A percentile compares a stretch with the other conserved stretches of the same genome.
phyloP scores from a whole-genome alignment of 176 grass and related monocot species.

The Neostapfia colusana region DNA sequence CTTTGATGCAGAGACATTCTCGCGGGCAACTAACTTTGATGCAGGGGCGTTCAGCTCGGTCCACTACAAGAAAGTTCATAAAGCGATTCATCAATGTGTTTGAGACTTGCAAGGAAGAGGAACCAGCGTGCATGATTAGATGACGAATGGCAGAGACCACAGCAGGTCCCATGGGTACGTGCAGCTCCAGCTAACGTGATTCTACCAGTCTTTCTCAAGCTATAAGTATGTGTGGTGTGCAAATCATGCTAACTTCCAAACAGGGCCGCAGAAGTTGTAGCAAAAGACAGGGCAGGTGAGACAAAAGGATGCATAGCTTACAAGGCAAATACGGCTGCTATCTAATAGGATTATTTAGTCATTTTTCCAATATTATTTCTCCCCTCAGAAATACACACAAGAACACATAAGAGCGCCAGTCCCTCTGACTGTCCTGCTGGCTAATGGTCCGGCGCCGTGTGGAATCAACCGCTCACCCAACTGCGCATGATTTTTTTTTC shows the following conservation, averaged over 20 bases:
- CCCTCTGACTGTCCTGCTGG: conserved; percentile 2
- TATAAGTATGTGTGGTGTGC: neutral
- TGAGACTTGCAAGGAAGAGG: conserved; percentile 41
- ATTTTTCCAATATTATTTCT: neutral
- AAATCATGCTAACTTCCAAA: conserved; percentile 5
- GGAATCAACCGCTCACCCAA: conserved; percentile 34
- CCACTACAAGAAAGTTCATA: conserved; percentile 11
- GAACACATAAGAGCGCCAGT: conserved; percentile 13
- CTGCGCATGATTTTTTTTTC: conserved; percentile 29
- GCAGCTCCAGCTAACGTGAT: neutral
- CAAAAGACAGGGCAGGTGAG: conserved; percentile 22
- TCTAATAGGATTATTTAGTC: neutral
- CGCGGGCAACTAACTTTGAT: neutral
- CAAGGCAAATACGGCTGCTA: neutral
- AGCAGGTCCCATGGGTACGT: neutral
- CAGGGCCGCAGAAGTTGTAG: neutral
- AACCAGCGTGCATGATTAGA: conserved; percentile 32
- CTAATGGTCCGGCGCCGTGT: conserved; percentile 24
- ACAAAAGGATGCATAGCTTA: neutral
- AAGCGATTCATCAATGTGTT: conserved; percentile 14
- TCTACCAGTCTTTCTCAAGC: neutral
- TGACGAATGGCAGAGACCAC: conserved; percentile 12
- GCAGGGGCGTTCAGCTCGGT: neutral
- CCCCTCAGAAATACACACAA: neutral
- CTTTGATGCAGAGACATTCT: too few relatives aligned